phyloP scores from a whole-genome alignment of 306 rosid species.

The Glycine tomentella region DNA sequence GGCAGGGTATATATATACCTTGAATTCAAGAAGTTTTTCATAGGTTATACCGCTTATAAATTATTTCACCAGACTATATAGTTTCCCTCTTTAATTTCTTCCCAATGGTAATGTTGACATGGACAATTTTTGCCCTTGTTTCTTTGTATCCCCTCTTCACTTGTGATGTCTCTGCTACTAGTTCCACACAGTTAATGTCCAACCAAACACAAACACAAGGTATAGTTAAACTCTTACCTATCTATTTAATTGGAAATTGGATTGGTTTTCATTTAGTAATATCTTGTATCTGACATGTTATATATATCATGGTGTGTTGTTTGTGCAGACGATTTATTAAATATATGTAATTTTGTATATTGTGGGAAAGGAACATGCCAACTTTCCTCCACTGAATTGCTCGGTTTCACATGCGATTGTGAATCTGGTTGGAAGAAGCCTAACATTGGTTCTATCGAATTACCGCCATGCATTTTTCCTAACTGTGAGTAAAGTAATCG shows the following conservation, averaged over 20 bases:
- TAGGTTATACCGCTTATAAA: constrained; percentile 1
- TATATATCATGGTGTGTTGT: not conserved
- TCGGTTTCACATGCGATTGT: constrained; percentile 46
- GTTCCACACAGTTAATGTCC: constrained; percentile 16
- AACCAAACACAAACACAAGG: constrained; percentile 30
- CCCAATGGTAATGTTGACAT: constrained; percentile 41
- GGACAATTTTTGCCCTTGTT: constrained; percentile 1
- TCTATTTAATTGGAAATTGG: not conserved
- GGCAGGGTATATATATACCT: constrained; percentile 5
- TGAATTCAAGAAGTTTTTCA: constrained; percentile 10
- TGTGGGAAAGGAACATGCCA: constrained; percentile 58
- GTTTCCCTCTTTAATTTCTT: not conserved
- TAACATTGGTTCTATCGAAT: not conserved
- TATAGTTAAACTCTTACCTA: not conserved
- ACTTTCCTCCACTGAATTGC: not conserved
- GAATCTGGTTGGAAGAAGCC: constrained; percentile 50
- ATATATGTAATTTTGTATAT: constrained; percentile 15
- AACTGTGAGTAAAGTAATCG: constrained; percentile 41
- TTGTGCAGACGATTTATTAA: constrained; percentile 14
- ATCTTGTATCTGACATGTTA: not conserved
- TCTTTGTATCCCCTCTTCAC: constrained; percentile 36
- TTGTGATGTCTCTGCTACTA: constrained; percentile 14
- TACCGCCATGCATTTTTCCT: constrained; percentile 46
- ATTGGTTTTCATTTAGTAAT: not conserved
- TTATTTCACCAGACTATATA: not conserved